Conservation (phyloP, 2,329 filamentous ascomycete genomes). For the Graphilbum sp. region DNA sequence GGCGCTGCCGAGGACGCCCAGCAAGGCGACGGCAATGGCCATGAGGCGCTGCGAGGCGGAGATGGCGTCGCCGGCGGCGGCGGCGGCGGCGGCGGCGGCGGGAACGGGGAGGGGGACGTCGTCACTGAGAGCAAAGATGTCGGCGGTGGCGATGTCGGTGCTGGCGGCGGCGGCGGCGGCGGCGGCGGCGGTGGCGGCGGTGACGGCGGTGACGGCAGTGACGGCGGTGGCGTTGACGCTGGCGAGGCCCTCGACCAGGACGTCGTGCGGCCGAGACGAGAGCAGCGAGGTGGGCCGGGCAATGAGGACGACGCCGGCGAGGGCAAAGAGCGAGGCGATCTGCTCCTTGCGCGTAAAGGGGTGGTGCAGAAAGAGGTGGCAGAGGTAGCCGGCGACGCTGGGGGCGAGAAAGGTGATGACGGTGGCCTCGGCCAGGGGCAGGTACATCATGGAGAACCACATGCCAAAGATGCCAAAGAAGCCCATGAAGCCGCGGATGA, state of each 20-base stretch:
- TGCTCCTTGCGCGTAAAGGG: slow-evolving; percentile 66
- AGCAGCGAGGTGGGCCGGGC: slow-evolving; percentile 42
- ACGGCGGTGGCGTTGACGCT: background rate
- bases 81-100: background rate
- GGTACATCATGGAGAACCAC: slow-evolving; percentile 51
- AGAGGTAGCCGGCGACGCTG: slow-evolving; percentile 62
- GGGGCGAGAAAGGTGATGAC: slow-evolving; percentile 81
- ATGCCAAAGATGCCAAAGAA: slow-evolving; percentile 62
- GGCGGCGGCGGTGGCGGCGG: background rate
- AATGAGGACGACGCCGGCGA: slow-evolving; percentile 70
- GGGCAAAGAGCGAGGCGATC: slow-evolving; percentile 56
- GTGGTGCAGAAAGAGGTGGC: slow-evolving; percentile 57
- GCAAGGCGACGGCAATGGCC: slow-evolving; percentile 30
- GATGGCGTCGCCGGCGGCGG: background rate
- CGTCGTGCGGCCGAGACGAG: slow-evolving; percentile 11
- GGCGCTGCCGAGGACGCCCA: slow-evolving; percentile 64
- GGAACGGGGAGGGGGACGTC: background rate
- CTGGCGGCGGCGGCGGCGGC: background rate
- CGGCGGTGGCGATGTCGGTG: background rate
- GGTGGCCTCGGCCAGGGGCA: slow-evolving; percentile 73
- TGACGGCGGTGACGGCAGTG: background rate
- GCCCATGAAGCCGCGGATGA: slow-evolving; percentile 17
- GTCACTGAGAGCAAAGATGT: background rate
- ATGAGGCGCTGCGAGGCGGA: slow-evolving; percentile 8
- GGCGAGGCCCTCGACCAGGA: background rate